Conservation (phyloP, 2,329 filamentous ascomycete species). For the Lojkania enalia region DNA sequence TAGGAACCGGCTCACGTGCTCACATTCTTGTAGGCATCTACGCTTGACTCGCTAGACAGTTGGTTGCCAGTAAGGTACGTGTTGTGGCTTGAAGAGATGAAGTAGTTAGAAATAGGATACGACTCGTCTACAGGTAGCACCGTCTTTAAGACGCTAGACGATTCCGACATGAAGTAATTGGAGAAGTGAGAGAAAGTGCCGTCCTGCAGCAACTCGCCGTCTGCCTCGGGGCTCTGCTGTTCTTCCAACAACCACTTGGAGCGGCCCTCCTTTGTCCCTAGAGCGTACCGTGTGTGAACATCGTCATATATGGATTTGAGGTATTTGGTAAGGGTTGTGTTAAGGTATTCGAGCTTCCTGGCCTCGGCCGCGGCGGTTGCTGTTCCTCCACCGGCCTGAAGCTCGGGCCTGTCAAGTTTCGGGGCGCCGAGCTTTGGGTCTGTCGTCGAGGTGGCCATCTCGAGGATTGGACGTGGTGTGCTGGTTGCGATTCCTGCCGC, state of each 20-base stretch:
- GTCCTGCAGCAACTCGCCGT: constrained; percentile 31
- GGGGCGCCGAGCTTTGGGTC: constrained; percentile 39
- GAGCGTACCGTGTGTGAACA: constrained; percentile 32
- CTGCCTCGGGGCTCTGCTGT: constrained; percentile 28
- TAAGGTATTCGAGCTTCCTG: constrained; percentile 35
- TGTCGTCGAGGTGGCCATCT: constrained; percentile 8
- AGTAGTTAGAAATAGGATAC: constrained; percentile 82
- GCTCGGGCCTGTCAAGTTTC: constrained; percentile 37
- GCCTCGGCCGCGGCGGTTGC: constrained; percentile 33
- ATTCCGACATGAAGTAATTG: constrained; percentile 52
- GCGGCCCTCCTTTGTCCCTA: constrained; percentile 36
- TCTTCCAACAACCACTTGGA: constrained; percentile 37
- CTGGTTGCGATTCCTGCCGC: too few relatives aligned
- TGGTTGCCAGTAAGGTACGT: constrained; percentile 91
- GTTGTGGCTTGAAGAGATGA: constrained; percentile 93
- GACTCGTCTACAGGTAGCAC: constrained; percentile 58
- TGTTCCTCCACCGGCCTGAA: constrained; percentile 45
- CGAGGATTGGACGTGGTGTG: not conserved
- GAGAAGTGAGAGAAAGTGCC: constrained; percentile 38
- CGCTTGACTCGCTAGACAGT: constrained; percentile 74
- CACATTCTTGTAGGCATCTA: constrained; percentile 77
- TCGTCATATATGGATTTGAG: constrained; percentile 35
- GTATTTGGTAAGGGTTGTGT: constrained; percentile 30
- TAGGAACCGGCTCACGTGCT: constrained; percentile 33
- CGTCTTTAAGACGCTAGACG: constrained; percentile 51